These are phyloP conservation scores for Heteromeles arbutifolia DNA, from an alignment of 306 rosid species.

Conservation along the genomic window DNA sequence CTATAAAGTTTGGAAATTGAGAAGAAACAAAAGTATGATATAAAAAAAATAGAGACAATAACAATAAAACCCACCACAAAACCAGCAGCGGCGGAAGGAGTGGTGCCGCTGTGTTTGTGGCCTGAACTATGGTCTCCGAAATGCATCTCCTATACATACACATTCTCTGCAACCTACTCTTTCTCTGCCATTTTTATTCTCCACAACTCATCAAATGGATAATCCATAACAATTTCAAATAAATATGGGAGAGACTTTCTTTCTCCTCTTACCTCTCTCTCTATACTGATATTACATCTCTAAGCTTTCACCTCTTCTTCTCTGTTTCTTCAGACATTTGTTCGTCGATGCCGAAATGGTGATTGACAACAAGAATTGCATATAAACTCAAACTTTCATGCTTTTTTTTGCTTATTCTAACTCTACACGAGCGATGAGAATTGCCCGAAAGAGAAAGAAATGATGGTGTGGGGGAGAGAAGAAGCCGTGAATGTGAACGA, in stretches of 20 bases:
- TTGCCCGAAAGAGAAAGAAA: constrained; percentile 38
- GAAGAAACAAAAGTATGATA: constrained; percentile 57
- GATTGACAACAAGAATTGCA: background rate
- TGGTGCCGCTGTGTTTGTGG: constrained; percentile 41
- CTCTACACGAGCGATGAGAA: constrained; percentile 61
- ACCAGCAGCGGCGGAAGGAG: constrained; percentile 23
- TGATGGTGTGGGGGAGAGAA: constrained; percentile 22
- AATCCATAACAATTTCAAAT: constrained; percentile 77
- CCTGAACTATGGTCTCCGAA: constrained; percentile 62
- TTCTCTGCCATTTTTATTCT: constrained; percentile 70
- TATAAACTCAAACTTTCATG: background rate
- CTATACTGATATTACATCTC: constrained; percentile 1
- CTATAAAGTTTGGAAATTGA: constrained; percentile 40
- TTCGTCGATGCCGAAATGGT: background rate
- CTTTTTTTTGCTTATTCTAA: constrained; percentile 3
- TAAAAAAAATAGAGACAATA: constrained; percentile 30
- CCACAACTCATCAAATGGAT: constrained; percentile 52
- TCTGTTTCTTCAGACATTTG: background rate
- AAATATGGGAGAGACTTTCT: constrained; percentile 65
- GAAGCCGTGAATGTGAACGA: constrained; percentile 28
- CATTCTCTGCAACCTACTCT: constrained; percentile 73
- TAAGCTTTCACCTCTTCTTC: constrained; percentile 37
- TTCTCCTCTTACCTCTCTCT: constrained; percentile 60
- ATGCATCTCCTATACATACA: constrained; percentile 81
- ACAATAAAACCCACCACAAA: constrained; percentile 43